These are phyloP conservation scores for Chenopodium quinoa DNA, from an alignment of 148 eudicot genomes.

Conservation along the genomic window DNA sequence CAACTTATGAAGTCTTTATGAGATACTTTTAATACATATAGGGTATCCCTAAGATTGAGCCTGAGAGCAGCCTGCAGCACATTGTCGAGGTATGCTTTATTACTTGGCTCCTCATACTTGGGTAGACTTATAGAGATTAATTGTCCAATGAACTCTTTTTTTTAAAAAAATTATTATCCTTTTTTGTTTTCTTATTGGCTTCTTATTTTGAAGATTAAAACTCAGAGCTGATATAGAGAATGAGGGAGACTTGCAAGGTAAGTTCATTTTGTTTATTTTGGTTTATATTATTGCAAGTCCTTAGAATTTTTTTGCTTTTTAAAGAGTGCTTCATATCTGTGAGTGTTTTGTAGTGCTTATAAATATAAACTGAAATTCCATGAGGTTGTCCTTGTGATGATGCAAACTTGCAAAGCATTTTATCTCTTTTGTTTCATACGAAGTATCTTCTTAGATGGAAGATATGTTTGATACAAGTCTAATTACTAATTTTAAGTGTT, in stretches of 20 bases:
- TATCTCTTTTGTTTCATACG: too few species aligned
- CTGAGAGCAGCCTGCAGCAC: conserved; percentile 75
- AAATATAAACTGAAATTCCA: too few species aligned
- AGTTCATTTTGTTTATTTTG: conserved; percentile 13
- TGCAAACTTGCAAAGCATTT: too few species aligned
- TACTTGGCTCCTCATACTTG: not conserved
- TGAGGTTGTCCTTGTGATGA: too few species aligned
- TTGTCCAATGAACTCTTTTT: conserved; percentile 10
- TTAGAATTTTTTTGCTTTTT: too few species aligned
- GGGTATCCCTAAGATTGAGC: conserved; percentile 93
- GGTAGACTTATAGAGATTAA: not conserved
- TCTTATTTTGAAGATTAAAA: conserved; percentile 68
- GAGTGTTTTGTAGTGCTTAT: too few species aligned
- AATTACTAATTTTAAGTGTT: too few species aligned
- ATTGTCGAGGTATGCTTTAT: conserved; percentile 64
- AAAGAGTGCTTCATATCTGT: too few species aligned
- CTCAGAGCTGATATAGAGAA: conserved; percentile 74
- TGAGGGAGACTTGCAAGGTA: conserved; percentile 91
- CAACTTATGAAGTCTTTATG: not conserved
- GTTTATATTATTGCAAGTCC: too few species aligned
- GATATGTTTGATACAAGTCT: too few species aligned
- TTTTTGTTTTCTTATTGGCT: conserved; percentile 6
- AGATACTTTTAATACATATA: conserved; percentile 31
- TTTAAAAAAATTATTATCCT: not conserved
- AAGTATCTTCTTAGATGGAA: too few species aligned